A percentile compares a stretch with the other conserved stretches of the same genome.
phyloP scores from a whole-genome alignment of 1,139 yeast genomes.

The Candida sojae region DNA sequence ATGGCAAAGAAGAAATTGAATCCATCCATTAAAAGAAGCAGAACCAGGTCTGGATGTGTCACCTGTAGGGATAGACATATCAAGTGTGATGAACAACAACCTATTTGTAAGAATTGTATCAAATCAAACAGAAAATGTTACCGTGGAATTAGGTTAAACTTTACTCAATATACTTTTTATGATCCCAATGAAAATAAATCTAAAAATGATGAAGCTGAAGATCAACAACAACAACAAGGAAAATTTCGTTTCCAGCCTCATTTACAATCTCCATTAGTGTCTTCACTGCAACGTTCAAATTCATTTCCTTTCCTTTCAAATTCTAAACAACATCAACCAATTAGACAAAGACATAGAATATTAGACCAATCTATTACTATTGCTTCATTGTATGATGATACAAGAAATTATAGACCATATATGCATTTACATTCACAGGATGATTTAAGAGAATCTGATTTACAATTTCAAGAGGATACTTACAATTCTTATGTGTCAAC shows the following conservation, averaged over 20 bases:
- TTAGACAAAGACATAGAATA: constrained; percentile 18
- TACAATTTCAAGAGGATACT: constrained; percentile 32
- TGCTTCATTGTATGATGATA: constrained; percentile 37
- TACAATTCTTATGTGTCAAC: constrained; percentile 9
- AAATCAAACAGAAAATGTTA: constrained; percentile 45
- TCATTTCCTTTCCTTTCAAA: background rate
- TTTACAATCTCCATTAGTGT: background rate
- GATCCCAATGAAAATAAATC: constrained; percentile 28
- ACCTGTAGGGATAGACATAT: constrained; percentile 52
- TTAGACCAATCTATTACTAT: constrained; percentile 47
- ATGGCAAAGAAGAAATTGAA: constrained; percentile 19
- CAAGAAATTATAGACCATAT: constrained; percentile 37
- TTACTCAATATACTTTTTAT: constrained; percentile 45
- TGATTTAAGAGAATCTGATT: constrained; percentile 35
- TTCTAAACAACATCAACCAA: constrained; percentile 1
- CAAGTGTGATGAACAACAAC: constrained; percentile 51
- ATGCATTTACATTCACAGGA: constrained; percentile 30
- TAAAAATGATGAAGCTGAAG: background rate
- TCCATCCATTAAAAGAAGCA: constrained; percentile 26
- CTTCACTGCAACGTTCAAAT: no score
- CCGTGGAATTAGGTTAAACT: constrained; percentile 47
- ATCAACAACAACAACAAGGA: constrained; percentile 1
- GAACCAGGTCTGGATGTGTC: constrained; percentile 49
- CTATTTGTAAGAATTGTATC: constrained; percentile 47
- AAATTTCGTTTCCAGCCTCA: background rate